Evolutionary conservation across 352 stramenopile species (phyloP).

Genomic region (Pythium aristosporum): DNA sequence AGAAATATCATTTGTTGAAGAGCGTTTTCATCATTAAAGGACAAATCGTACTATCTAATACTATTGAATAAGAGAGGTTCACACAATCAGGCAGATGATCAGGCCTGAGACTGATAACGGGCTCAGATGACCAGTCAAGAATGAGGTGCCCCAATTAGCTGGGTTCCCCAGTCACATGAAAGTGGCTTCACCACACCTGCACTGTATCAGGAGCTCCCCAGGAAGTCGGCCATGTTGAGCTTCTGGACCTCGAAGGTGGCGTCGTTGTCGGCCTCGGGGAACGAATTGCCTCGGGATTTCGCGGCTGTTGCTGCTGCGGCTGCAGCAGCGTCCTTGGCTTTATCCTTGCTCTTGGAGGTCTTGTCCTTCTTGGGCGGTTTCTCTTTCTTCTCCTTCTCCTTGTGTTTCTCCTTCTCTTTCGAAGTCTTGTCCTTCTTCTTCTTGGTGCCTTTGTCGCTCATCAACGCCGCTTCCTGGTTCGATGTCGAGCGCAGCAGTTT

Average conservation of each 20-base stretch:
- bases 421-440: slow-evolving; percentile 48
- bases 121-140: no score
- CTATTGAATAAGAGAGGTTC: no score
- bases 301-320: slow-evolving; percentile 27
- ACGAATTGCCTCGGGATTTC: slow-evolving; percentile 37
- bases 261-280: slow-evolving; percentile 44
- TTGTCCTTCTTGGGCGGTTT: slow-evolving; percentile 32
- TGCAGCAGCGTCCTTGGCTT: slow-evolving; percentile 16
- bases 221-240: slow-evolving; percentile 75
- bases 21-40: no score
- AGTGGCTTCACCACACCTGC: background rate
- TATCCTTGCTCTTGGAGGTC: slow-evolving; percentile 33
- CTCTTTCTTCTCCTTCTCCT: slow-evolving; percentile 43
- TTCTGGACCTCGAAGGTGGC: slow-evolving; percentile 66
- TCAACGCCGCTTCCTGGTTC: slow-evolving; percentile 43
- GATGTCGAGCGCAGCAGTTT: slow-evolving; percentile 70
- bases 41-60: no score
- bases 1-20: no score
- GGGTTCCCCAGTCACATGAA: no score
- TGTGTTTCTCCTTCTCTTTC: slow-evolving; percentile 39
- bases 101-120: no score
- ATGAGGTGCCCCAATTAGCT: no score
- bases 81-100: slow-evolving; percentile 11
- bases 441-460: slow-evolving; percentile 40
- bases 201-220: slow-evolving; percentile 28